Conservation (phyloP, 2,329 filamentous ascomycete species). For the Claviceps capensis region DNA sequence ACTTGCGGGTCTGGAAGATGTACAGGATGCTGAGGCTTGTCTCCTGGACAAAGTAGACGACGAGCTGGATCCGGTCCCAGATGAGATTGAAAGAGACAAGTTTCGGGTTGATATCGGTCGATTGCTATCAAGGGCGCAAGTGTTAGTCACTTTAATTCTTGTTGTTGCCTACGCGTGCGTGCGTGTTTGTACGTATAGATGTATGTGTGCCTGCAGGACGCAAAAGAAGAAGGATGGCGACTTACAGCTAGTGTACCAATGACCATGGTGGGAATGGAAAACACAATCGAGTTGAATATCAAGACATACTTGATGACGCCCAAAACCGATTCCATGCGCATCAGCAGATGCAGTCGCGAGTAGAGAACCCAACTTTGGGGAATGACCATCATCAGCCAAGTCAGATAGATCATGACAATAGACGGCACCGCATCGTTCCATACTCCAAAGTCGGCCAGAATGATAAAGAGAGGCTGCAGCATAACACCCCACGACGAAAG, state of each 20-base stretch:
- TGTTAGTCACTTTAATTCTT: background rate
- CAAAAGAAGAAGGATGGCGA: background rate
- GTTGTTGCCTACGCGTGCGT: too few species aligned
- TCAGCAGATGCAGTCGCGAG: conserved; percentile 44
- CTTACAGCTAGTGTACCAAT: conserved; percentile 36
- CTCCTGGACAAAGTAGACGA: conserved; percentile 38
- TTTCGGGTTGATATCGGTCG: conserved; percentile 12
- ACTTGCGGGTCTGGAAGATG: conserved; percentile 19
- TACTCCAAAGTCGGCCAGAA: conserved; percentile 22
- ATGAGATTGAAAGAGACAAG: conserved; percentile 19
- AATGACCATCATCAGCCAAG: conserved; percentile 34
- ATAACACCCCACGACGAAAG: conserved; percentile 16
- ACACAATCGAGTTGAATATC: conserved; percentile 34
- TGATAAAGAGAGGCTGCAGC: conserved; percentile 26
- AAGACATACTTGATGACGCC: conserved; percentile 40
- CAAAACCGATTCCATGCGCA: conserved; percentile 32
- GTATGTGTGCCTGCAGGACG: too few species aligned
- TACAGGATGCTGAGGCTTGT: conserved; percentile 36
- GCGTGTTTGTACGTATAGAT: too few species aligned
- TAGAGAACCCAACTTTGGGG: conserved; percentile 46
- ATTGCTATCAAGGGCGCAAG: conserved; percentile 10
- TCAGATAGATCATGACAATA: conserved; percentile 10
- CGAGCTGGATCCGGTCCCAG: conserved; percentile 39
- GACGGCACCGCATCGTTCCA: conserved; percentile 6
- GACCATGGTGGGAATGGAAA: conserved; percentile 40